A percentile compares a stretch with the other conserved stretches of the same genome.
Conservation (phyloP, 495 filamentous ascomycete genomes). For the Extremus antarcticus region DNA sequence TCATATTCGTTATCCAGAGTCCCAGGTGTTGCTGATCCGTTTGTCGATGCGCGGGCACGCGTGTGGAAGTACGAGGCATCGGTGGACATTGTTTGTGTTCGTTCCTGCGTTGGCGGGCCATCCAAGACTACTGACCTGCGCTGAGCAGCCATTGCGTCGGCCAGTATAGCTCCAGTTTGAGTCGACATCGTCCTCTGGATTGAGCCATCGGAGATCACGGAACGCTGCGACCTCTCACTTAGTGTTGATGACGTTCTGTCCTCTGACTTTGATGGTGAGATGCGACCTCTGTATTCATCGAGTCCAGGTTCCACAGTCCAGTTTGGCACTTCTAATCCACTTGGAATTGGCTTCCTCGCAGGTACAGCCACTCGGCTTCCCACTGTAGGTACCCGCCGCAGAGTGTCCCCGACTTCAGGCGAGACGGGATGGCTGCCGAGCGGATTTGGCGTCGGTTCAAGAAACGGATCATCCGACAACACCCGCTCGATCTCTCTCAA, state of each 20-base stretch:
- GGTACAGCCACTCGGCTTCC: not conserved
- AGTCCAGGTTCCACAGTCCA: constrained; percentile 43
- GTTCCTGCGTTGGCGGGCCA: not conserved
- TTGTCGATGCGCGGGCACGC: constrained; percentile 21
- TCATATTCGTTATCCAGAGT: constrained; percentile 17
- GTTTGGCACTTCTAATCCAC: constrained; percentile 21
- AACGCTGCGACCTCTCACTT: constrained; percentile 37
- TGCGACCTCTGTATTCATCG: constrained; percentile 18
- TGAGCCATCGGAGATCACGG: constrained; percentile 25
- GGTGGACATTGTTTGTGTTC: constrained; percentile 14
- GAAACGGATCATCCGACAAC: constrained; percentile 12
- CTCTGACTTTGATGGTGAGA: constrained; percentile 39
- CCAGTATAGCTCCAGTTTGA: constrained; percentile 22
- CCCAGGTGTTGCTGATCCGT: constrained; percentile 1
- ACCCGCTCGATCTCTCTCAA: constrained; percentile 27
- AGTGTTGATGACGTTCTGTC: constrained; percentile 47
- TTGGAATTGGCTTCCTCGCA: not conserved
- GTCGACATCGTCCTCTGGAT: constrained; percentile 30
- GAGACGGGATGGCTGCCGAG: constrained; percentile 21
- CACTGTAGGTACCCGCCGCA: constrained; percentile 3
- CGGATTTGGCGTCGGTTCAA: constrained; percentile 28
- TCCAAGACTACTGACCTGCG: not conserved
- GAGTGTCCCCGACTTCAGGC: constrained; percentile 2
- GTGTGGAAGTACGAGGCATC: constrained; percentile 8
- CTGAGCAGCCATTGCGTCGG: constrained; percentile 4